phyloP scores from a whole-genome alignment of 441 rosid genomes.

The Erysimum pusillum region DNA sequence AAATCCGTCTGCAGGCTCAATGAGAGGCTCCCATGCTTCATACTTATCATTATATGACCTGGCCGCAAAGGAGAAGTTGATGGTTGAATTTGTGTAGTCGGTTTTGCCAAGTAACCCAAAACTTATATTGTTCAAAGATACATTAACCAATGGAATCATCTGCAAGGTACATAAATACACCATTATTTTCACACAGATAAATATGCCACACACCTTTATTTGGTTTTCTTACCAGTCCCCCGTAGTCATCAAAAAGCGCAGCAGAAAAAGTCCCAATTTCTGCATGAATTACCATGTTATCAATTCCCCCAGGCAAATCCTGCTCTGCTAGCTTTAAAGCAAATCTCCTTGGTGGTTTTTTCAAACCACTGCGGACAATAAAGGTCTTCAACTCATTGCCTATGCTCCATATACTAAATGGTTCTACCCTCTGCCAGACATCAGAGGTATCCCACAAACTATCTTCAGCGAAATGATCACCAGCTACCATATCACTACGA shows the following conservation, averaged over 20 bases:
- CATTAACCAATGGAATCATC: constrained; percentile 97
- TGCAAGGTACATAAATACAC: constrained; percentile 55
- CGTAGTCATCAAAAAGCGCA: constrained; percentile 94
- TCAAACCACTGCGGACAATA: constrained; percentile 82
- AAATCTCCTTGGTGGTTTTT: constrained; percentile 92
- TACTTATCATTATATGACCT: constrained; percentile 96
- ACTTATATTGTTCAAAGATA: constrained; percentile 78
- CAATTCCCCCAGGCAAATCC: constrained; percentile 66
- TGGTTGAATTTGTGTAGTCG: constrained; percentile 73
- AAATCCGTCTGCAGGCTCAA: constrained; percentile 91
- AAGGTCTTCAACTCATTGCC: constrained; percentile 85
- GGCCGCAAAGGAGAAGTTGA: constrained; percentile 83
- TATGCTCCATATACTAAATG: constrained; percentile 90
- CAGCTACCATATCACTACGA: constrained; percentile 88
- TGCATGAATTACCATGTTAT: constrained; percentile 79
- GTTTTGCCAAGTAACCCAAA: constrained; percentile 81
- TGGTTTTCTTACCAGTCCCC: constrained; percentile 88
- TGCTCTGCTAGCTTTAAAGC: constrained; percentile 89
- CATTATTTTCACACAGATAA: constrained; percentile 28
- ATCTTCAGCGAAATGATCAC: constrained; percentile 87
- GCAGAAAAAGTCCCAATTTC: constrained; percentile 86
- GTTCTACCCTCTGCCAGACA: constrained; percentile 65
- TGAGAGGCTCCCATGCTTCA: constrained; percentile 96
- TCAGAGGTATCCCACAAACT: constrained; percentile 93
- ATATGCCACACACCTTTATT: constrained; percentile 12